A percentile compares a stretch with the other conserved stretches of the same genome.
These are phyloP conservation scores for Leishmania braziliensis DNA, from an alignment of 208 protist genomes.

Conservation along the genomic window DNA sequence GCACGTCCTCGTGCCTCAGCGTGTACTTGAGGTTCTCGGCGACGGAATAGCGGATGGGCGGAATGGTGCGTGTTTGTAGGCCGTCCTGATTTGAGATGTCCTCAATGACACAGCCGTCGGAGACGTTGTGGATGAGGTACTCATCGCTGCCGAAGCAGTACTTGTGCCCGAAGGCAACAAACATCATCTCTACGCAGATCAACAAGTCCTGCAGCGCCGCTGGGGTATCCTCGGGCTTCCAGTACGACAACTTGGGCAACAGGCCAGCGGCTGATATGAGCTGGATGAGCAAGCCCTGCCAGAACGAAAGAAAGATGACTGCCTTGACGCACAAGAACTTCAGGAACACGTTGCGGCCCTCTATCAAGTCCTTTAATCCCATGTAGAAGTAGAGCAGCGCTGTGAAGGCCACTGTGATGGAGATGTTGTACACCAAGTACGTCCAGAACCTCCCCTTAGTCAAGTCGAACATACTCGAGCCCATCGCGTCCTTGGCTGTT, in stretches of 20 bases:
- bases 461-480: slow-evolving; percentile 68
- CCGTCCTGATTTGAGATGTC: slow-evolving; percentile 30
- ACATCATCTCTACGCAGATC: slow-evolving; percentile 94
- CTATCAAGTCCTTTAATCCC: slow-evolving; percentile 86
- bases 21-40: slow-evolving; percentile 84
- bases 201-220: slow-evolving; percentile 84
- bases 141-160: slow-evolving; percentile 92
- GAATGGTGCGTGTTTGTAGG: slow-evolving; percentile 46
- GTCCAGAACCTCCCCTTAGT: slow-evolving; percentile 91
- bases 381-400: slow-evolving; percentile 93
- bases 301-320: slow-evolving; percentile 94
- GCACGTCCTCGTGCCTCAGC: slow-evolving; percentile 82
- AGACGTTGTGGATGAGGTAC: slow-evolving; percentile 41
- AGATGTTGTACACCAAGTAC: slow-evolving; percentile 92
- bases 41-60: slow-evolving; percentile 78
- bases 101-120: slow-evolving; percentile 33
- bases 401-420: slow-evolving; percentile 91
- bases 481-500: slow-evolving; percentile 70
- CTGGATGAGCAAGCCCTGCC: slow-evolving; percentile 91
- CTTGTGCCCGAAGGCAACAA: slow-evolving; percentile 88
- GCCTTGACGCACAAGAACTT: slow-evolving; percentile 94
- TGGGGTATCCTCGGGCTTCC: slow-evolving; percentile 69
- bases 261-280: slow-evolving; percentile 65
- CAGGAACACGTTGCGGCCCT: slow-evolving; percentile 85
- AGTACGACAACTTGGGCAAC: slow-evolving; percentile 79